Base-by-base conservation (phyloP, 2,329 filamentous ascomycete species). In the Microdochium nivale region DNA sequence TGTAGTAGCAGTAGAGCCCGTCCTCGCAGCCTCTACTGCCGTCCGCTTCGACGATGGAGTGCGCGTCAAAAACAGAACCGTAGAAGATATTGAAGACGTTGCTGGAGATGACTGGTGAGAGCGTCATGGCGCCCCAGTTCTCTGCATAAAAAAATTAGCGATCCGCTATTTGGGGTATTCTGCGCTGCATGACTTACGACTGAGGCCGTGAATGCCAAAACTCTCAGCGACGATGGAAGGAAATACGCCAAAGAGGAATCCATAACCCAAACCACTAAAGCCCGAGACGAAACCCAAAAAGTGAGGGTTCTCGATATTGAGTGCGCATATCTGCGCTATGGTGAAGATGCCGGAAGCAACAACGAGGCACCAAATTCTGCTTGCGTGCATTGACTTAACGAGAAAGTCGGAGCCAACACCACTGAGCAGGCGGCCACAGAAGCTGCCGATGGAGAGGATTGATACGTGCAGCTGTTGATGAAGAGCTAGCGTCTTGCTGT, bases 91-190 rank as follows among this genome's bases (percentile, higher is more conserved):
- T 99, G 76, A 95, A 97, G 23, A 96, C 68, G 60, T 97, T 95
- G 49, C 90, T 91, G 9, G 86, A 90, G 25, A 96, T 69, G 2
- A 96, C 89, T 0, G 92, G 91, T 2, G 89, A 86, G 48, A 96
- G 74, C 0, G 90, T 96, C 84, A 99, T 95, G 60, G 87, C 86
- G 14, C 94, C 94, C 92, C 94, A 99, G 63, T 97, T 99, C 64
- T 96, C 14, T 40, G 4, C 40, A 23, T 19, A 40, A 8, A 9
- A 40, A n/a, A 7, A 40, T 9, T 5, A n/a, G 9, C 11, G 35
- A 7, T 40, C n/a, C 5, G 14, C 35, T n/a, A n/a, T n/a, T 7
- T n/a, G 19, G 35, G 5, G 19, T 11, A 5, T 5, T 16, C 8
- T 11, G 19, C 21, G 10, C 16, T 10, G n/a, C 5, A 7, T 7